These are phyloP conservation scores for Kazachstania bromeliacearum DNA, from an alignment of 805 yeast species.

Conservation along the genomic window DNA sequence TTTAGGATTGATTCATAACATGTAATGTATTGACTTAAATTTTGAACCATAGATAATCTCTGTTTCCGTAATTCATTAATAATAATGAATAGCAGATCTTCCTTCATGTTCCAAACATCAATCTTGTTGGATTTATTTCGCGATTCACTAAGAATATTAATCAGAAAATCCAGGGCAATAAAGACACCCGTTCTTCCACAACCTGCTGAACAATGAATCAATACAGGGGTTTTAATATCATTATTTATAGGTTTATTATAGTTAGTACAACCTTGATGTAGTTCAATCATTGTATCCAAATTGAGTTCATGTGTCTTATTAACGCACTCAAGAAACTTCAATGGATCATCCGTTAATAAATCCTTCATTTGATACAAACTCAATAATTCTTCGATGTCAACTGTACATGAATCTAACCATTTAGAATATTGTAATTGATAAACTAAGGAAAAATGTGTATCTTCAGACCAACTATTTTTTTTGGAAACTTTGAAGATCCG, in stretches of 20 bases:
- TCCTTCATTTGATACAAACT: slow-evolving; percentile 28
- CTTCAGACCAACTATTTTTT: slow-evolving; percentile 7
- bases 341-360: slow-evolving; percentile 6
- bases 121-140: slow-evolving; percentile 27
- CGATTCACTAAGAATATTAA: slow-evolving; percentile 30
- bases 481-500: slow-evolving; percentile 23
- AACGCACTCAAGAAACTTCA: slow-evolving; percentile 5
- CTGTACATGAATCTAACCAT: slow-evolving; percentile 80
- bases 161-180: slow-evolving; percentile 50
- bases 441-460: slow-evolving; percentile 30
- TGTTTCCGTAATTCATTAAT: slow-evolving; percentile 59
- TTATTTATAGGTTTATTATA: background rate
- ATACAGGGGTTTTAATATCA: slow-evolving; percentile 34
- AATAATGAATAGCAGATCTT: slow-evolving; percentile 50
- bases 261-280: slow-evolving; percentile 4
- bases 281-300: background rate
- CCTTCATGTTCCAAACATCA: slow-evolving; percentile 34
- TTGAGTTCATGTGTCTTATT: background rate
- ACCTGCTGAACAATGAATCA: slow-evolving; percentile 94
- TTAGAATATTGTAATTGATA: slow-evolving; percentile 64
- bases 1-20: slow-evolving; percentile 51
- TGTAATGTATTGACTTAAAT: slow-evolving; percentile 56
- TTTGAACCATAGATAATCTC: slow-evolving; percentile 72
- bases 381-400: slow-evolving; percentile 32
- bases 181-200: slow-evolving; percentile 93